Percentiles rank a stretch among this genome's conserved stretches.
phyloP scores from a whole-genome alignment of 345 rosid genomes.

The Nasturtium officinale region DNA sequence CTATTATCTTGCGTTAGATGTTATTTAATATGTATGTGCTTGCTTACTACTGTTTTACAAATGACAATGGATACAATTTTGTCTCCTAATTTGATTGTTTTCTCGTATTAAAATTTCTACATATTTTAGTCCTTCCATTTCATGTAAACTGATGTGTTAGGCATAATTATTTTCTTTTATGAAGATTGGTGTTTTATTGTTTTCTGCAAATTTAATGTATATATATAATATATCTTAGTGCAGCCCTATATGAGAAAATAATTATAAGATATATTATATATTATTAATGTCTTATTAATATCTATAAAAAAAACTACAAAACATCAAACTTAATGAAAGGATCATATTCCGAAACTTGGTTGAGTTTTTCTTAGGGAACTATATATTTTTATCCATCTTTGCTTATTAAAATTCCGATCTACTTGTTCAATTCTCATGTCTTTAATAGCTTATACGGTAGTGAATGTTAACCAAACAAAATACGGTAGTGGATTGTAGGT shows the following conservation, averaged over 20 bases:
- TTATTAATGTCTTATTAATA: neutral
- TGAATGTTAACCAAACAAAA: neutral
- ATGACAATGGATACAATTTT: constrained; percentile 30
- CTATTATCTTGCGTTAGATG: constrained; percentile 14
- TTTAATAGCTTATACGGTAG: neutral
- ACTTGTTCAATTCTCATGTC: constrained; percentile 4
- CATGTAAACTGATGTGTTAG: constrained; percentile 20
- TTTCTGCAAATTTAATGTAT: neutral
- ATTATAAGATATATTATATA: neutral
- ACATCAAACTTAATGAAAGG: neutral
- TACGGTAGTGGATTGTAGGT: neutral
- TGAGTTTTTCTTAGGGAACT: neutral
- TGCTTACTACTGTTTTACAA: constrained; percentile 12
- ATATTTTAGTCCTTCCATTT: neutral
- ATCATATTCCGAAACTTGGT: neutral
- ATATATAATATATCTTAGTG: neutral
- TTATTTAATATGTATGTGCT: neutral
- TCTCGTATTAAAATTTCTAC: neutral
- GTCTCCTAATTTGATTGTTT: constrained; percentile 13
- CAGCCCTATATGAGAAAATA: neutral
- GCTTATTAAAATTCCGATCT: neutral
- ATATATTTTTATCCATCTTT: neutral
- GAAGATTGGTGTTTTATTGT: neutral
- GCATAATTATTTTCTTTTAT: neutral
- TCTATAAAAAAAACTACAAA: neutral